Evolutionary conservation across 2,329 filamentous ascomycete species (phyloP).

Genomic region (Salinomyces thailandicus): DNA sequence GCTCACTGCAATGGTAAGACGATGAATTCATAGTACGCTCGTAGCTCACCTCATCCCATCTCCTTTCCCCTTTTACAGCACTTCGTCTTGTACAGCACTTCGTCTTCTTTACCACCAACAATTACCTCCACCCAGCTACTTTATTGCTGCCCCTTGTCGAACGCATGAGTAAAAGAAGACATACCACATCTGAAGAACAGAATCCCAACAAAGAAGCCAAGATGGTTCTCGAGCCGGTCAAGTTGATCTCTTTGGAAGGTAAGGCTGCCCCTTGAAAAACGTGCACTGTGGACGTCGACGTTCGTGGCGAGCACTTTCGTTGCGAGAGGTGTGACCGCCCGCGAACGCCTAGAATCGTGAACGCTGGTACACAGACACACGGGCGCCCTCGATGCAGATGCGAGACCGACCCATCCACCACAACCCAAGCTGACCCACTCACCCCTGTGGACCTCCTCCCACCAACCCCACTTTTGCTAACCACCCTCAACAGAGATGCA

Average conservation of each 20-base stretch:
- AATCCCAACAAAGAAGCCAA: conserved; percentile 7
- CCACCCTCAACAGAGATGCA: conserved; percentile 25
- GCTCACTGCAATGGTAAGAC: background rate
- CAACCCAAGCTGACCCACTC: background rate
- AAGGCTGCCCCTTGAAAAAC: conserved; percentile 10
- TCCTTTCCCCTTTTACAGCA: background rate
- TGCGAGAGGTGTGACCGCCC: too few relatives aligned
- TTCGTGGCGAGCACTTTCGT: too few relatives aligned
- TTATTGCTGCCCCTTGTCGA: background rate
- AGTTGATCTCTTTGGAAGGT: conserved; percentile 26
- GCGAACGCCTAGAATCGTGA: too few relatives aligned
- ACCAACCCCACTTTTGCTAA: too few relatives aligned
- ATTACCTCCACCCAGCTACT: background rate
- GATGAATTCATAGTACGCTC: background rate
- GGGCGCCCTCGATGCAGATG: too few relatives aligned
- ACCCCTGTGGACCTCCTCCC: too few relatives aligned
- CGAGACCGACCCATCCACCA: too few relatives aligned
- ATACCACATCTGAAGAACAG: conserved; percentile 3
- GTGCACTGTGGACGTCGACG: too few relatives aligned
- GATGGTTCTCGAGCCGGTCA: conserved; percentile 22
- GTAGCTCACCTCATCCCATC: background rate
- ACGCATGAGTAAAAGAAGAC: conserved; percentile 7
- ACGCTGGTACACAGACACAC: too few relatives aligned
- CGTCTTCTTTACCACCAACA: background rate
- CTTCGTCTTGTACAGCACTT: background rate